Evolutionary conservation across 2,329 filamentous ascomycete genomes (phyloP).

Genomic region (Aureobasidium zeae): DNA sequence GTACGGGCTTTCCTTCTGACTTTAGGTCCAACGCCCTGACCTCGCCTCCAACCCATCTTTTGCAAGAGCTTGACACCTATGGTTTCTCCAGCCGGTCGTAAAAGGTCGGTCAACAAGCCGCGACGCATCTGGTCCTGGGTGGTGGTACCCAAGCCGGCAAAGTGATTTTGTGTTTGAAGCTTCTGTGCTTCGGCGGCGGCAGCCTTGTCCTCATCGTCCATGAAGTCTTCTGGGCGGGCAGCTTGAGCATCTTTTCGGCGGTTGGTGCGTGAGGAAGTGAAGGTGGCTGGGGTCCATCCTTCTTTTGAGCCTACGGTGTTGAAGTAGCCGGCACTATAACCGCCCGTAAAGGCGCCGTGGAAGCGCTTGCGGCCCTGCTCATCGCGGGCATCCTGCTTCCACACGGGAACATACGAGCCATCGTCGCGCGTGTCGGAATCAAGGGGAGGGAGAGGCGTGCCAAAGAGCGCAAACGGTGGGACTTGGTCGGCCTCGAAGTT

Average conservation of each 20-base stretch:
- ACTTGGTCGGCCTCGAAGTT: constrained; percentile 64
- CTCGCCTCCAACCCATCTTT: constrained; percentile 92
- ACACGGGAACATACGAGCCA: constrained; percentile 86
- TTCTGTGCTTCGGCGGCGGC: constrained; percentile 71
- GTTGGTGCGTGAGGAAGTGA: constrained; percentile 78
- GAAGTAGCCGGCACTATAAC: constrained; percentile 95
- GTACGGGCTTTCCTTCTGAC: constrained; percentile 60
- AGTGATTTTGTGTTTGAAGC: constrained; percentile 63
- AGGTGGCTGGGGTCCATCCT: constrained; percentile 88
- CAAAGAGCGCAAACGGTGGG: constrained; percentile 69
- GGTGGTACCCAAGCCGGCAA: constrained; percentile 65
- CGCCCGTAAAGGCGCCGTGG: constrained; percentile 93
- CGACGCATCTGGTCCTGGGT: constrained; percentile 44
- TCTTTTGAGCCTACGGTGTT: constrained; percentile 98
- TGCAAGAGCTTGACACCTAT: constrained; percentile 78
- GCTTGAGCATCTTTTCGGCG: constrained; percentile 60
- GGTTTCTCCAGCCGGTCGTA: constrained; percentile 66
- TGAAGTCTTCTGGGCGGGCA: constrained; percentile 76
- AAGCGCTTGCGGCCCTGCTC: constrained; percentile 82
- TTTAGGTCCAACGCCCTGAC: constrained; percentile 86
- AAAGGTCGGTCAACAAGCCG: constrained; percentile 59
- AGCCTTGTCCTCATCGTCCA: constrained; percentile 93
- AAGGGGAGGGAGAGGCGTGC: constrained; percentile 71
- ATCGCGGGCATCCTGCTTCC: constrained; percentile 96
- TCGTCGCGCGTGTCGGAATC: constrained; percentile 75